phyloP scores from a whole-genome alignment of 441 rosid genomes.

The Bocquillonia castaneifolia region DNA sequence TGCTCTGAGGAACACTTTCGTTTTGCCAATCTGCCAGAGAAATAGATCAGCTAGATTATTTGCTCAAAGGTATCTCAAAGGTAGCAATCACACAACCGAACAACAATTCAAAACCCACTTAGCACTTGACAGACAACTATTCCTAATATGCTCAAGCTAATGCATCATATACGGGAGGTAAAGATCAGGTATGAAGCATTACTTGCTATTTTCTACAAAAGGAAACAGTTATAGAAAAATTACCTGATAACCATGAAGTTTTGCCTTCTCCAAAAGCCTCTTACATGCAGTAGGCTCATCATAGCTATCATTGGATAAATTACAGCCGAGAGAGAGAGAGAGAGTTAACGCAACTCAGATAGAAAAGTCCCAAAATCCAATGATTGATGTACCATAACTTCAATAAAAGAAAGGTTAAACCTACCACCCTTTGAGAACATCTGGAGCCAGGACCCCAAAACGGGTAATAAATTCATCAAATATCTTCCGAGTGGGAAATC shows the following conservation, averaged over 20 bases:
- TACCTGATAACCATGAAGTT: conserved; percentile 88
- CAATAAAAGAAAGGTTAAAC: conserved; percentile 15
- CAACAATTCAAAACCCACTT: conserved; percentile 10
- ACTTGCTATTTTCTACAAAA: conserved; percentile 5
- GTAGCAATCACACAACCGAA: conserved; percentile 1
- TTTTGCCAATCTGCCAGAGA: conserved; percentile 68
- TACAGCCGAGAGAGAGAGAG: conserved; percentile 18
- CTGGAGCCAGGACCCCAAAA: conserved; percentile 63
- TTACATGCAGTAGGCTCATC: conserved; percentile 68
- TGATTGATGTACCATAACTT: conserved; percentile 1
- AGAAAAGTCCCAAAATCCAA: conserved; percentile 18
- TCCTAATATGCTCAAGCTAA: background rate
- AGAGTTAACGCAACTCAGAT: conserved; percentile 13
- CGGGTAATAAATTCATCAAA: conserved; percentile 69
- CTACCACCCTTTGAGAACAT: conserved; percentile 54
- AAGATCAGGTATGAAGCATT: conserved; percentile 5
- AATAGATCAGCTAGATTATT: conserved; percentile 20
- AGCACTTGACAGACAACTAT: conserved; percentile 3
- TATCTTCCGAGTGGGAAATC: conserved; percentile 83
- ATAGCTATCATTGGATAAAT: conserved; percentile 37
- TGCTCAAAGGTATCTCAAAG: background rate
- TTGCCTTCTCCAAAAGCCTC: conserved; percentile 68
- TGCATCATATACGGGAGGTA: conserved; percentile 14
- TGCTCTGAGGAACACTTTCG: conserved; percentile 92
- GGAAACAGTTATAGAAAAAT: conserved; percentile 6